Conservation (phyloP, 192 early-diverging fungal genomes). For the Backusella psychrophila region DNA sequence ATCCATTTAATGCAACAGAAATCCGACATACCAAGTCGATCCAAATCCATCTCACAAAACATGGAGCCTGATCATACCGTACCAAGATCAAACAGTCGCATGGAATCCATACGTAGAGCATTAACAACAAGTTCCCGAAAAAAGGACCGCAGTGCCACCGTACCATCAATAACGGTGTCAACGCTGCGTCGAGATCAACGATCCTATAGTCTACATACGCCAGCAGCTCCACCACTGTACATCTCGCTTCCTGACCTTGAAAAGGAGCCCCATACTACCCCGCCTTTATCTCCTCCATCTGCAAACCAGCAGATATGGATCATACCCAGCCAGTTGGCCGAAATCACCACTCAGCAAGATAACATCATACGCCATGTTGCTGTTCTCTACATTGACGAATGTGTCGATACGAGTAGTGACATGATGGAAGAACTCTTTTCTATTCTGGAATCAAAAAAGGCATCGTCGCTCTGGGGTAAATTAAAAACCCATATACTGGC, state of each 20-base stretch:
- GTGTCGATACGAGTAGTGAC: background rate
- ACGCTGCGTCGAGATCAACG: background rate
- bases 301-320: constrained; percentile 5
- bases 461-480: constrained; percentile 18
- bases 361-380: constrained; percentile 5
- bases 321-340: background rate
- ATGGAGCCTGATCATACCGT: background rate
- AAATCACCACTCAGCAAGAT: background rate
- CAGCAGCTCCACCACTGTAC: background rate
- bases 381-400: background rate
- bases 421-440: background rate
- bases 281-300: constrained; percentile 13
- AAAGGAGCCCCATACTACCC: background rate
- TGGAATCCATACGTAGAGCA: constrained; percentile 8
- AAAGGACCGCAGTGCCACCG: background rate
- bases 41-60: constrained; percentile 4
- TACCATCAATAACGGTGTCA: background rate
- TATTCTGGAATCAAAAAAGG: constrained; percentile 9
- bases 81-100: background rate
- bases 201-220: background rate
- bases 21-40: background rate
- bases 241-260: constrained; percentile 10
- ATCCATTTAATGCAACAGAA: background rate
- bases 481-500: constrained; percentile 11
- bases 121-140: background rate